Base-by-base conservation (phyloP, 2,329 filamentous ascomycete species). In the Proliferodiscus dingleyae region DNA sequence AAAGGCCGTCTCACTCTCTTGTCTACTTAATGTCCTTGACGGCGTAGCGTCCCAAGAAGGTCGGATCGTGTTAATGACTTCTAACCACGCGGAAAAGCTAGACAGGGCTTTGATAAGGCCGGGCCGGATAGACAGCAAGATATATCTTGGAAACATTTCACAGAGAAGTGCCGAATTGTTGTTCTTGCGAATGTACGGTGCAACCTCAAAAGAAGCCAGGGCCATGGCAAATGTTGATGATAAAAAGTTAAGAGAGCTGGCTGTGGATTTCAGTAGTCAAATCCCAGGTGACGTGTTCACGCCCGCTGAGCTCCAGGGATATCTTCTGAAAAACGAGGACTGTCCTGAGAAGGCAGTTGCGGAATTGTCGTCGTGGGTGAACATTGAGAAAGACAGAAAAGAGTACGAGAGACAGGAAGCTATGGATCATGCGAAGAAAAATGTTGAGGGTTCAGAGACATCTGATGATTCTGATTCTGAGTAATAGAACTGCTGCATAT, bases 71-170 rank as follows among this genome's bases (percentile, higher is more conserved):
- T 96, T 97, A 72, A 97, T 97, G 91, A 91, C 91, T 55, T 96
- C 91, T 56, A 96, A 96, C 75, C 86, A 90, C 64, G 90, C 90
- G 55, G 90, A 97, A 66, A 95, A 90, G 9, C 78, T 97, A 54
- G 91, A 96, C 64, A 90, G 89, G 7, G 91, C 90, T 22, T 77
- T 97, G 49, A 79, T 97, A 51, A 87, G 90, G 60, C 90, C 90
- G 18, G 91, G 90, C 55, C 89, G 91, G 72, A 77, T 97, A 45
- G 91, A 97, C 70, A 80, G 90, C 61, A 96, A 96, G 77, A 96
- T 97, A 57, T 80, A 86, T 41, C 82, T 96, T 34, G 90, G 89
- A 33, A 85, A 94, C 66, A 88, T 79, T 24, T 18, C 21, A 10
- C 13, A 37, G 41, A n/a, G 26, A 11, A 34, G 30, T 26, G 30